These are phyloP conservation scores for Blastobotrys elegans DNA, from an alignment of 1,139 yeast species.

Conservation along the genomic window DNA sequence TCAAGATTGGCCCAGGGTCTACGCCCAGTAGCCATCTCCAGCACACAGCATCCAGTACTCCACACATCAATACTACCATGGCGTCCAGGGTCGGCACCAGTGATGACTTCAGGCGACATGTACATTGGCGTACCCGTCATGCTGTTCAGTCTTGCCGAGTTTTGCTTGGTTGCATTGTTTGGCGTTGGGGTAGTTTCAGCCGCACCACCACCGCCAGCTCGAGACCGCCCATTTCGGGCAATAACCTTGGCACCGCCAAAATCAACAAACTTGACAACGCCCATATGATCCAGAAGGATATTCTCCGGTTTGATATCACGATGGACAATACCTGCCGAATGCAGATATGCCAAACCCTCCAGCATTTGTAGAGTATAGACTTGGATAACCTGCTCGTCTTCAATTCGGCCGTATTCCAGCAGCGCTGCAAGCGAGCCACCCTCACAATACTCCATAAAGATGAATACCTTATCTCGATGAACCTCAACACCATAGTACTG, in stretches of 20 bases:
- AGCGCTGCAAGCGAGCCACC: slow-evolving; percentile 89
- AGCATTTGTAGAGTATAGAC: slow-evolving; percentile 88
- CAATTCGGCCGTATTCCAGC: slow-evolving; percentile 85
- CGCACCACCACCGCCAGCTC: background rate
- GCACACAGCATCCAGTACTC: slow-evolving; percentile 89
- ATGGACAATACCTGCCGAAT: slow-evolving; percentile 94
- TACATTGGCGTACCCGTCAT: slow-evolving; percentile 99
- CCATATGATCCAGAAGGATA: slow-evolving; percentile 82
- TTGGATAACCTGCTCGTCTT: slow-evolving; percentile 90
- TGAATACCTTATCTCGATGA: slow-evolving; percentile 89
- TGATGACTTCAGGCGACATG: slow-evolving; percentile 96
- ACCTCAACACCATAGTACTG: slow-evolving; percentile 97
- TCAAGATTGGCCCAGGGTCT: slow-evolving; percentile 71
- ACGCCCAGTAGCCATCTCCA: slow-evolving; percentile 78
- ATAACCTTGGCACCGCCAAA: slow-evolving; percentile 97
- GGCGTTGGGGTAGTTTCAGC: slow-evolving; percentile 8
- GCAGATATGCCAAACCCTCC: slow-evolving; percentile 92
- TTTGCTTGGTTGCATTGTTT: slow-evolving; percentile 17
- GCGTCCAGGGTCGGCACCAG: slow-evolving; percentile 63
- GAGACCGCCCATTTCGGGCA: slow-evolving; percentile 54
- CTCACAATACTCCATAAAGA: slow-evolving; percentile 96
- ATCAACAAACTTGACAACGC: slow-evolving; percentile 91
- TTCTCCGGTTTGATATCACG: slow-evolving; percentile 97
- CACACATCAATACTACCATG: slow-evolving; percentile 62
- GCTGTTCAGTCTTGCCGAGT: slow-evolving; percentile 36